Evolutionary conservation across 2,329 filamentous ascomycete species (phyloP), one percentile per base, ranked within the genome.

Genomic region (Daldinia eschscholtzii): DNA sequence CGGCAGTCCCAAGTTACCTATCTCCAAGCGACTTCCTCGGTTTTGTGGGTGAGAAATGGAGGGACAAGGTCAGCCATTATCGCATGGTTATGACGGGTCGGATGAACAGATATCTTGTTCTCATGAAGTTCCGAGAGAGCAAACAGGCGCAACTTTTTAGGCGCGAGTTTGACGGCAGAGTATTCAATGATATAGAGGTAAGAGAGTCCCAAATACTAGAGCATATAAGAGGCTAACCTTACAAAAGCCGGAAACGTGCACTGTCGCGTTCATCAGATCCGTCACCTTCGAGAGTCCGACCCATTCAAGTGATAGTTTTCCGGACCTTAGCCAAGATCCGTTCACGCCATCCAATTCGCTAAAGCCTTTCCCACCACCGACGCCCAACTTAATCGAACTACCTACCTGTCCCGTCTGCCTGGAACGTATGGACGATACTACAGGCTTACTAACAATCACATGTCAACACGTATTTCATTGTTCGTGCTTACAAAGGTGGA

Each of bases 391-490:
- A 1, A 87, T 97, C 61, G 96, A 99, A 81, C 84, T 99, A 12
- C 96, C 96, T 1, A 98, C 96, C 1, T 99, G 96, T 72, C 94
- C 96, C 0, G 96, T 99, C 9, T 99, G 96, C 73, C 86, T 99
- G 4, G 96, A 99, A 79, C 91, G 95, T 55, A 99, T 99, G 96
- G 96, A 99, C 76, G 95, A 98, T 79, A 98, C 94, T 0, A 97
- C 94, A 0, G 96, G 96, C 0, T 85, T 99, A 2, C 88, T 99
- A 77, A 99, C 96, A 0, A 98, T 98, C 44, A 91, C 97, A 33
- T 99, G 96, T 78, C 95, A 98, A 76, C 96, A 99, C 76, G 93
- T 98, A 58, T 99, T 99, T 78, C 96, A 99, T 79, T 98, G 96
- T 78, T 94, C 91, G 1, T 99, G 96, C 80, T 85, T 99, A 0